Conservation (phyloP, 441 rosid species). For the Melianthus villosus region DNA sequence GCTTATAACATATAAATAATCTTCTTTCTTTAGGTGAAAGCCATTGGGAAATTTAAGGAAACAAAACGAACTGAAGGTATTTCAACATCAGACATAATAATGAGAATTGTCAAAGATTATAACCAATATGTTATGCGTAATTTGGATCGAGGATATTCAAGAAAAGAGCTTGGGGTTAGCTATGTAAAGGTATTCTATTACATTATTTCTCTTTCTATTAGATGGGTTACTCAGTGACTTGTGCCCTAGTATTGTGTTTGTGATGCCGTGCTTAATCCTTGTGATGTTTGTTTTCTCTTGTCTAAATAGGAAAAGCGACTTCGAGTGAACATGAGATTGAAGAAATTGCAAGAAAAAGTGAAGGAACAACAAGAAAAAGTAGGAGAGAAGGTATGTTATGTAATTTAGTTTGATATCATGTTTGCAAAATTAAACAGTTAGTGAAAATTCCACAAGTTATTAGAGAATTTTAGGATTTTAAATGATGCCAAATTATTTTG, state of each 20-base stretch:
- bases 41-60: constrained; percentile 61
- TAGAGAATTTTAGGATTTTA: too few species aligned
- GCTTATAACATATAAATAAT: constrained; percentile 2
- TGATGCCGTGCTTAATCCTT: too few species aligned
- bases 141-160: constrained; percentile 64
- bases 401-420: too few species aligned
- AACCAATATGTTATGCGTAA: constrained; percentile 75
- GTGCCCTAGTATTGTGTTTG: too few species aligned
- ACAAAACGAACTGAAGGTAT: constrained; percentile 83
- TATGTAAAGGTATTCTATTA: constrained; percentile 44
- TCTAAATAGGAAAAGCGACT: constrained; percentile 52
- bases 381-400: constrained; percentile 31
- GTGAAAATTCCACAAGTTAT: too few species aligned
- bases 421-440: too few species aligned
- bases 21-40: constrained; percentile 13
- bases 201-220: too few species aligned
- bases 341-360: constrained; percentile 55
- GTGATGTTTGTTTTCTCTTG: constrained; percentile 5
- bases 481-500: too few species aligned
- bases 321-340: constrained; percentile 56
- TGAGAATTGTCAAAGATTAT: constrained; percentile 79
- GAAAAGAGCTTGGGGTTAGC: constrained; percentile 81
- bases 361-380: constrained; percentile 72
- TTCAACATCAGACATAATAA: constrained; percentile 69
- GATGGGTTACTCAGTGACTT: too few species aligned